A percentile compares a stretch with the other conserved stretches of the same genome.
Conservation (phyloP, 2,329 filamentous ascomycete species). For the Alternaria sp. region DNA sequence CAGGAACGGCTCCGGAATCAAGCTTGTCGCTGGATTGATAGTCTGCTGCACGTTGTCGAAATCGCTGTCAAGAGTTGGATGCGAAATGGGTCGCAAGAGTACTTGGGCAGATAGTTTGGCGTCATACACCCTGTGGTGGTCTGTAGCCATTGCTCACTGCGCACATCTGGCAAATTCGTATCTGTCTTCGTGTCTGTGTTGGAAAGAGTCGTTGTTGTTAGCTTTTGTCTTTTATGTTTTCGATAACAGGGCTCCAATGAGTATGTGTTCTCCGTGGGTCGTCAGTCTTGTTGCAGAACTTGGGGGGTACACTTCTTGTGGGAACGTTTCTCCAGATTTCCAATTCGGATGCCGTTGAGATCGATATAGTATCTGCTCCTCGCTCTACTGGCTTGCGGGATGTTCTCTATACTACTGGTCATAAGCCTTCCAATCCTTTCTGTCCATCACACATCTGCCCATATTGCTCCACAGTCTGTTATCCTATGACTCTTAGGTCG, state of each 20-base stretch:
- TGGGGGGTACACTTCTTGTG: neutral
- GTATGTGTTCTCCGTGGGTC: too few relatives aligned
- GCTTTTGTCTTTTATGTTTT: neutral
- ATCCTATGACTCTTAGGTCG: neutral
- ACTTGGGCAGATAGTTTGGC: neutral
- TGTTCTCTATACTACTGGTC: neutral
- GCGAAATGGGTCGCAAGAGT: neutral
- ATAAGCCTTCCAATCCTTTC: neutral
- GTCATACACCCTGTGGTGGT: neutral
- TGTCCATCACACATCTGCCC: neutral
- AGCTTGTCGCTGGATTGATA: fast-evolving
- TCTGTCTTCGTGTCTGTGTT: neutral
- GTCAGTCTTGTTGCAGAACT: neutral
- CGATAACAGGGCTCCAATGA: neutral
- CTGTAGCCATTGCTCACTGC: neutral
- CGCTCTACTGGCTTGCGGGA: neutral
- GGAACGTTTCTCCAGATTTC: neutral
- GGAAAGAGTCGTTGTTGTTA: neutral
- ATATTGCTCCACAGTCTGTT: neutral
- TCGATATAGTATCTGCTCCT: neutral
- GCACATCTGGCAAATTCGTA: neutral
- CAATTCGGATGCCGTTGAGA: too few relatives aligned
- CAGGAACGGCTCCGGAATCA: too few relatives aligned
- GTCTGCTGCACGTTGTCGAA: too few relatives aligned
- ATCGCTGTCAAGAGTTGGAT: neutral